Percentiles rank a stretch among this genome's conserved stretches.
Evolutionary conservation across 1,284 basidiomycete species (phyloP).

Genomic region (Ceratorhiza oryzae-sativae): DNA sequence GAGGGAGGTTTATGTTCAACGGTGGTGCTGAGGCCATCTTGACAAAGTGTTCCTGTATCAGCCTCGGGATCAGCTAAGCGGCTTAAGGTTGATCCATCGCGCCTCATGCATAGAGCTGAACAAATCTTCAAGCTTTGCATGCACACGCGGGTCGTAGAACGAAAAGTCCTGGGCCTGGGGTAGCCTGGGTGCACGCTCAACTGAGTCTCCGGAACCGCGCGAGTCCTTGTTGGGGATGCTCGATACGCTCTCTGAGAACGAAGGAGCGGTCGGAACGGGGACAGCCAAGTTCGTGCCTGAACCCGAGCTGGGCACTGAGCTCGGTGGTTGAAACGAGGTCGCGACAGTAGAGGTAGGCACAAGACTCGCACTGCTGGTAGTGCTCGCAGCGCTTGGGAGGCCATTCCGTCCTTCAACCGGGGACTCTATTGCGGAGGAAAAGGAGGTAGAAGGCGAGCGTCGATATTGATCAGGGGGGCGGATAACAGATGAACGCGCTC

Average conservation of each 20-base stretch:
- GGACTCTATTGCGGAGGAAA: slow-evolving; percentile 27
- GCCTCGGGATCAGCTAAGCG: slow-evolving; percentile 26
- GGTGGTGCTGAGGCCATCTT: slow-evolving; percentile 20
- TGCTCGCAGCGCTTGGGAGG: slow-evolving; percentile 19
- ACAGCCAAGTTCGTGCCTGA: slow-evolving; percentile 16
- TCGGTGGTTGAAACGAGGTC: background rate
- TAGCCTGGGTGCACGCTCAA: background rate
- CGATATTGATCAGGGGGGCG: slow-evolving; percentile 35
- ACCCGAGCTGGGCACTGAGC: background rate
- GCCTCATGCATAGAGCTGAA: slow-evolving; percentile 31
- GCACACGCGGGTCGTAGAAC: slow-evolving; percentile 31
- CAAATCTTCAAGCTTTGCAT: slow-evolving; percentile 18
- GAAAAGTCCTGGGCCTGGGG: slow-evolving; percentile 8
- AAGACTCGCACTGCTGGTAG: slow-evolving; percentile 21
- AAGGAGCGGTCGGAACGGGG: background rate
- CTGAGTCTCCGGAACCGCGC: slow-evolving; percentile 23
- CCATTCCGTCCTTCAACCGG: slow-evolving; percentile 24
- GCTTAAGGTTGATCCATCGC: slow-evolving; percentile 37
- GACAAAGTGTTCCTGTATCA: slow-evolving; percentile 32
- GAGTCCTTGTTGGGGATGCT: slow-evolving; percentile 11
- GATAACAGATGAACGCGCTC: background rate
- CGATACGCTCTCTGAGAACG: background rate
- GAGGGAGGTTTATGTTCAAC: slow-evolving; percentile 25
- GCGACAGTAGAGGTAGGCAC: background rate
- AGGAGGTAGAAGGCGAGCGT: slow-evolving; percentile 34